Evolutionary conservation across 2,329 filamentous ascomycete genomes (phyloP).

Genomic region (Penicillium palitans): DNA sequence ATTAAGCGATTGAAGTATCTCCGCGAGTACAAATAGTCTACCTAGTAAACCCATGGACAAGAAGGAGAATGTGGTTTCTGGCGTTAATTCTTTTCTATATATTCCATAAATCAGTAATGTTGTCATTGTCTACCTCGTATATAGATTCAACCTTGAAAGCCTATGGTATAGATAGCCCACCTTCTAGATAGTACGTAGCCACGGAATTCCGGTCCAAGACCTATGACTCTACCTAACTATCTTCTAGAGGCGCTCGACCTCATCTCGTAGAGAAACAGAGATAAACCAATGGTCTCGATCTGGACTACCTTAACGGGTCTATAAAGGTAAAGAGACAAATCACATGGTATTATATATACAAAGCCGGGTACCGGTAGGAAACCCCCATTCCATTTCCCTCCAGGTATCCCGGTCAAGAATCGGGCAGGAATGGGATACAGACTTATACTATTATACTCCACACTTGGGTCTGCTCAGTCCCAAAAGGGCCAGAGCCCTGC

Average conservation of each 20-base stretch:
- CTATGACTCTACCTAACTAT: no score
- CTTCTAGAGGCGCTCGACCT: no score
- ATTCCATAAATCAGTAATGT: neutral
- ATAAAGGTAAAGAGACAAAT: neutral
- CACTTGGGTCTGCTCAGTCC: neutral
- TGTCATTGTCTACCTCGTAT: neutral
- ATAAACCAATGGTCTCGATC: neutral
- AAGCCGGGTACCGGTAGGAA: neutral
- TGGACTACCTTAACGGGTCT: neutral
- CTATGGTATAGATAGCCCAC: neutral
- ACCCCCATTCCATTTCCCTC: neutral
- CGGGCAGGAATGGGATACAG: neutral
- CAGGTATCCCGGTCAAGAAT: neutral
- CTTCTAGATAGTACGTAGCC: no score
- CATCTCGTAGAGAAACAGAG: neutral
- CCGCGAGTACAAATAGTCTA: neutral
- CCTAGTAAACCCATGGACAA: neutral
- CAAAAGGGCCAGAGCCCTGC: neutral
- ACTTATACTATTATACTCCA: neutral
- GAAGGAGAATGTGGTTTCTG: neutral
- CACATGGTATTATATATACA: neutral
- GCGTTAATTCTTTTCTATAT: neutral
- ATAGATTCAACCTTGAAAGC: no score
- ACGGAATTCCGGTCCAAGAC: no score
- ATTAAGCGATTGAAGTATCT: conserved; percentile 9